Conservation (phyloP, 129 eudicot species). For the Gnaphalium uliginosum region DNA sequence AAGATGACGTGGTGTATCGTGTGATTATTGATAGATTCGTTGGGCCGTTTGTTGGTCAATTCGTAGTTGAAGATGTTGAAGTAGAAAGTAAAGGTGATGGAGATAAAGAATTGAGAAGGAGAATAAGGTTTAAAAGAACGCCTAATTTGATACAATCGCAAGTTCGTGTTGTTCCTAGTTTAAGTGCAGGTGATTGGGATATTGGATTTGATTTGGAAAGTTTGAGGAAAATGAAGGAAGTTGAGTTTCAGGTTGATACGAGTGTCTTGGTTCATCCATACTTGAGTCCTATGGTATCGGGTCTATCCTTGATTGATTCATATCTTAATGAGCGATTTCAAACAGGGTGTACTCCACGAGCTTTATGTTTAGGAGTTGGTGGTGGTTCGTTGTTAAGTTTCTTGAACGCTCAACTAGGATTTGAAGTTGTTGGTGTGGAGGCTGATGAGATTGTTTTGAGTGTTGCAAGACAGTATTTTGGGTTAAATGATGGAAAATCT, state of each 20-base stretch:
- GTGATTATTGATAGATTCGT: constrained; percentile 45
- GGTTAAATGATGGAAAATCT: constrained; percentile 42
- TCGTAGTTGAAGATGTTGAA: constrained; percentile 80
- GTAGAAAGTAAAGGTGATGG: constrained; percentile 31
- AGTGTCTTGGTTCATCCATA: constrained; percentile 72
- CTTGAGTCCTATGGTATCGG: constrained; percentile 81
- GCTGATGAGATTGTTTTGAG: constrained; percentile 67
- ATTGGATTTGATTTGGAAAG: constrained; percentile 18
- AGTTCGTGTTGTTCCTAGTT: constrained; percentile 39
- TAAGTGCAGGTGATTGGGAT: background rate
- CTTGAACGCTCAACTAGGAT: constrained; percentile 45
- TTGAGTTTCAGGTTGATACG: constrained; percentile 48
- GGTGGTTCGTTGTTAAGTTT: constrained; percentile 85
- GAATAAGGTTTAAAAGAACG: constrained; percentile 85
- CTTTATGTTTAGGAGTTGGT: constrained; percentile 89
- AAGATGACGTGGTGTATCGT: constrained; percentile 56
- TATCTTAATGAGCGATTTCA: constrained; percentile 37
- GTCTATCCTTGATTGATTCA: constrained; percentile 50
- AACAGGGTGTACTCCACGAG: constrained; percentile 48
- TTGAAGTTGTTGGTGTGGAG: constrained; percentile 84
- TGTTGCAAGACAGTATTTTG: constrained; percentile 60
- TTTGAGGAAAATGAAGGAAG: constrained; percentile 29
- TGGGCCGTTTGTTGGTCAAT: constrained; percentile 72
- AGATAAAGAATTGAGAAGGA: constrained; percentile 57
- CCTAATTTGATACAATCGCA: constrained; percentile 84